Conservation (phyloP, 768 basidiomycete genomes). For the Leccinum aurantiacum region DNA sequence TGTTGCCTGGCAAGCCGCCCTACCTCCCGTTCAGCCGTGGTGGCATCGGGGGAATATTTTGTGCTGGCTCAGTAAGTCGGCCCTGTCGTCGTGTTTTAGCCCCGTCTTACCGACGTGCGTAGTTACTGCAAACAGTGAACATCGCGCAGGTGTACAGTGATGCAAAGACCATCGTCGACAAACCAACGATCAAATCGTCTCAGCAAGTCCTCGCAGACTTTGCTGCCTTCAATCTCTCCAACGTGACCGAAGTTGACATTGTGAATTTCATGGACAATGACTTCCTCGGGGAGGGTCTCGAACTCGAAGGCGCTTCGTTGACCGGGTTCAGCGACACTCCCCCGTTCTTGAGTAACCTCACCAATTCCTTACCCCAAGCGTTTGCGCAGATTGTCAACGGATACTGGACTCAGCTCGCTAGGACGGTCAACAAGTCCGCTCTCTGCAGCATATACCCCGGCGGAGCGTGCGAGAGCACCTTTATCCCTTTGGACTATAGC, state of each 20-base stretch:
- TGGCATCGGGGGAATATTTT: conserved; percentile 78
- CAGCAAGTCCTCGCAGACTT: conserved; percentile 74
- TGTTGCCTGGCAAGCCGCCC: conserved; percentile 64
- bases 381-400: conserved; percentile 80
- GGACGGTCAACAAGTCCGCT: conserved; percentile 67
- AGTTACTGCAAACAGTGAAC: conserved; percentile 87
- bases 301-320: conserved; percentile 65
- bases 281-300: conserved; percentile 84
- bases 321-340: conserved; percentile 63
- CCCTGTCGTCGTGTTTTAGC: too few relatives aligned
- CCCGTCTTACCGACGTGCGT: background rate
- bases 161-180: conserved; percentile 87
- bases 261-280: conserved; percentile 69
- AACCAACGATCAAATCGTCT: conserved; percentile 72
- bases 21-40: conserved; percentile 75
- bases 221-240: conserved; percentile 35
- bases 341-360: conserved; percentile 66
- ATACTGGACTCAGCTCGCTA: conserved; percentile 80
- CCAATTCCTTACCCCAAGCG: conserved; percentile 64
- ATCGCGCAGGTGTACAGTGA: conserved; percentile 73
- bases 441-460: conserved; percentile 54
- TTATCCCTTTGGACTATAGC: conserved; percentile 89
- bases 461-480: conserved; percentile 70
- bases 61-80: conserved; percentile 64
- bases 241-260: conserved; percentile 61